Evolutionary conservation across 768 basidiomycete species (phyloP).

Genomic region (Lentinula aciculospora): DNA sequence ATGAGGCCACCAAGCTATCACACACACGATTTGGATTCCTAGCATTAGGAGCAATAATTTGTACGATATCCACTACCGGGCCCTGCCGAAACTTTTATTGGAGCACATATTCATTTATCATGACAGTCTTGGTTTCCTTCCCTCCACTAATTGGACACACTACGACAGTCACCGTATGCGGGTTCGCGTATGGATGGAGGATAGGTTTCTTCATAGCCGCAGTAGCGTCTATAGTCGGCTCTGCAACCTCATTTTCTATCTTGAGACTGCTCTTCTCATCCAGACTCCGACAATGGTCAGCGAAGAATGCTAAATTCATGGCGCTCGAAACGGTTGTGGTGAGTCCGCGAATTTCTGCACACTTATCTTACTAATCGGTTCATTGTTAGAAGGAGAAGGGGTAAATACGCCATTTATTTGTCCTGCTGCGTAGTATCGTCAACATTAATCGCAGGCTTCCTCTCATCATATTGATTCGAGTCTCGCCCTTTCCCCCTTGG

Average conservation of each 20-base stretch:
- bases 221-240: conserved; percentile 55
- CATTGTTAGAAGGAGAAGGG: conserved; percentile 59
- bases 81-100: not conserved
- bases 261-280: conserved; percentile 55
- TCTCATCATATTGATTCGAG: conserved; percentile 75
- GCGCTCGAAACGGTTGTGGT: conserved; percentile 75
- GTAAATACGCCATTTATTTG: not conserved
- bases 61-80: conserved; percentile 25
- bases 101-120: too few species aligned
- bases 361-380: conserved; percentile 3
- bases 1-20: conserved; percentile 57
- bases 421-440: not conserved
- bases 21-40: conserved; percentile 59
- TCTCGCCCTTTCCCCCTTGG: conserved; percentile 85
- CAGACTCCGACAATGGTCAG: conserved; percentile 54
- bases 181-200: conserved; percentile 79
- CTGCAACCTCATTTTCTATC: conserved; percentile 53
- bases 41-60: conserved; percentile 41
- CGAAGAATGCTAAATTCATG: conserved; percentile 66
- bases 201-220: conserved; percentile 63
- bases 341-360: conserved; percentile 18
- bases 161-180: conserved; percentile 61
- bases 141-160: conserved; percentile 67
- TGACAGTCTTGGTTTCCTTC: conserved; percentile 46
- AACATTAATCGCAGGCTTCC: conserved; percentile 32